Conservation (phyloP, 2,329 filamentous ascomycete genomes). For the Neofusicoccum kwambonambiense region DNA sequence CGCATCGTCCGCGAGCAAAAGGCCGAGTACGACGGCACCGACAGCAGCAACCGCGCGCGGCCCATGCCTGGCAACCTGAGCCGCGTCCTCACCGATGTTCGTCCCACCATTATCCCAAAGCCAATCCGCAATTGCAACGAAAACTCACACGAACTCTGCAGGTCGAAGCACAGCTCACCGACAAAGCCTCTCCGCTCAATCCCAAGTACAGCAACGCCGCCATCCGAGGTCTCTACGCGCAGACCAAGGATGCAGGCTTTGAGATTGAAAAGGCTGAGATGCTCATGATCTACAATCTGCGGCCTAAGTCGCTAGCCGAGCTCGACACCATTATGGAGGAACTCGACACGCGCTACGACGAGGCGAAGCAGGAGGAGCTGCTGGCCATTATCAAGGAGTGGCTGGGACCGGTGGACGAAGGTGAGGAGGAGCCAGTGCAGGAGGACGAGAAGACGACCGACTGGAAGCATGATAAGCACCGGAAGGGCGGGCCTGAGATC, state of each 20-base stretch:
- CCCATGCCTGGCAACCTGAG: slow-evolving; percentile 54
- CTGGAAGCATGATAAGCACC: slow-evolving; percentile 7
- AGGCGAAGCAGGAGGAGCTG: slow-evolving; percentile 31
- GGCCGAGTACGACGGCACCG: slow-evolving; percentile 33
- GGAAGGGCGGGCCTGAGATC: background rate
- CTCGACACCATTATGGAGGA: slow-evolving; percentile 38
- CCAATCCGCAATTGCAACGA: background rate
- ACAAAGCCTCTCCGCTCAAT: slow-evolving; percentile 25
- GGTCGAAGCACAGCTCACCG: slow-evolving; percentile 50
- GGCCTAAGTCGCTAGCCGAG: slow-evolving; percentile 31
- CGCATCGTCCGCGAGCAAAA: slow-evolving; percentile 34
- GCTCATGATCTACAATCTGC: slow-evolving; percentile 38
- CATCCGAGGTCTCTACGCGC: slow-evolving; percentile 36
- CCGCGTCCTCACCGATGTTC: slow-evolving; percentile 64
- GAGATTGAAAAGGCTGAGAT: slow-evolving; percentile 38
- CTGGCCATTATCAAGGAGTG: slow-evolving; percentile 25
- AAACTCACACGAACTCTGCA: slow-evolving; percentile 18
- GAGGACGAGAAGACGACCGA: slow-evolving; percentile 22
- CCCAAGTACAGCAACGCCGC: slow-evolving; percentile 23
- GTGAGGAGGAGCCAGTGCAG: slow-evolving; percentile 30
- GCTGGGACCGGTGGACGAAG: slow-evolving; percentile 29
- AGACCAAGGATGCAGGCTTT: slow-evolving; percentile 7
- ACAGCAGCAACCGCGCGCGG: slow-evolving; percentile 29
- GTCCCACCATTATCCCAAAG: slow-evolving; percentile 20
- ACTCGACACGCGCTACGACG: slow-evolving; percentile 32